phyloP scores from a whole-genome alignment of 805 yeast genomes.

The Candida maltosa region DNA sequence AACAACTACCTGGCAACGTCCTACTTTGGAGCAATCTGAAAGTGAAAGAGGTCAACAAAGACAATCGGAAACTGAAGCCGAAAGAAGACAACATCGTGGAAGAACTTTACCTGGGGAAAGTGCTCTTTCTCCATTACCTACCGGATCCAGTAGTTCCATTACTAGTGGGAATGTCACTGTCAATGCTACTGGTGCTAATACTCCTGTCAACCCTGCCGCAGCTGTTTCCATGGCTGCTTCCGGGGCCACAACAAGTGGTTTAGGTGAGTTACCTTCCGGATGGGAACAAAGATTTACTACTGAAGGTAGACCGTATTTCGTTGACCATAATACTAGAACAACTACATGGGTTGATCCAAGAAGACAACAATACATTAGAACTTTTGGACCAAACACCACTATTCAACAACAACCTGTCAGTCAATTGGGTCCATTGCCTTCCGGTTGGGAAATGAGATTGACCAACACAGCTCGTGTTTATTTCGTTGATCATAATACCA shows the following conservation, averaged over 20 bases:
- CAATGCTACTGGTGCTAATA: slow-evolving; percentile 39
- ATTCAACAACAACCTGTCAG: slow-evolving; percentile 97
- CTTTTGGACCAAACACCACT: slow-evolving; percentile 86
- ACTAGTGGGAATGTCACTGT: slow-evolving; percentile 46
- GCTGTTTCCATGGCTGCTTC: slow-evolving; percentile 68
- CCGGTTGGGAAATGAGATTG: slow-evolving; percentile 99
- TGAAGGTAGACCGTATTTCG: slow-evolving; percentile 97
- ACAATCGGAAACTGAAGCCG: slow-evolving; percentile 74
- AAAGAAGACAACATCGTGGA: slow-evolving; percentile 85
- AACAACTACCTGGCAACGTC: slow-evolving; percentile 99
- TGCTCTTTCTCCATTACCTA: slow-evolving; percentile 32
- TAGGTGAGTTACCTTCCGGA: slow-evolving; percentile 96
- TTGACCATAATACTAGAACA: slow-evolving; percentile 98
- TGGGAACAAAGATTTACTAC: slow-evolving; percentile 99
- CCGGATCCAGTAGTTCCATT: slow-evolving; percentile 21
- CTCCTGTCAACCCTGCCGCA: slow-evolving; percentile 62
- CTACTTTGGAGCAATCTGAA: slow-evolving; percentile 78
- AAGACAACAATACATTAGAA: slow-evolving; percentile 95
- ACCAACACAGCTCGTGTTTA: slow-evolving; percentile 98
- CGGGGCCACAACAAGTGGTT: slow-evolving; percentile 90
- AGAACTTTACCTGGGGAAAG: slow-evolving; percentile 78
- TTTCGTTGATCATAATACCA: slow-evolving; percentile 98
- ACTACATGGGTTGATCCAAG: slow-evolving; percentile 99
- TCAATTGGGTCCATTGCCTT: slow-evolving; percentile 95
- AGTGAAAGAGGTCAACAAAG: slow-evolving; percentile 62